Base-by-base conservation (phyloP, 768 basidiomycete species). In the Gloeopeniophorella convolvens region DNA sequence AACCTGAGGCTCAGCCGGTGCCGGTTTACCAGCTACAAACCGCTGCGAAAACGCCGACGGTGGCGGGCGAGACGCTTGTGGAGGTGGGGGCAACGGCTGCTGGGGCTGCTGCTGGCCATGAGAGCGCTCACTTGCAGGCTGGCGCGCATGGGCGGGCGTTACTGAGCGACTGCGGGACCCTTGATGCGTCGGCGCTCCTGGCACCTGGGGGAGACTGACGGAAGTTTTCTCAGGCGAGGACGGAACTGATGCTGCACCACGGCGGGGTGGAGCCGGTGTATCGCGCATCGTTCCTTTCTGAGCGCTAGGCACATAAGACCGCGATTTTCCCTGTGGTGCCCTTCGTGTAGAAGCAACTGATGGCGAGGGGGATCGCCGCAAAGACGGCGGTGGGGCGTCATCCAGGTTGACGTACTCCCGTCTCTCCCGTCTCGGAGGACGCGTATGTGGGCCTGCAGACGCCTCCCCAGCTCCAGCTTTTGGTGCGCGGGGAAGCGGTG, bases 331-430 rank as follows among this genome's bases (percentile, higher is more conserved):
- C 15, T 26, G 49, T 35, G 26, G 30, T 18, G 27, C 24, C 30
- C 33, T 13, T 37, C 36, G 27, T 13, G 32, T 15, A 11, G 36
- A 34, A 32, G 28, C 16, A 24, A 24, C 35, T 2, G 57, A 58
- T n/a, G 57, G 54, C 3, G 57, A 58, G 21, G 57, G 57, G 16
- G 57, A 56, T 10, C 57, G 57, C 11, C 57, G 57, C 16, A 56
- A 21, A 35, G 57, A 56, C 16, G 50, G 50, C 5, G 57, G 57
- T 15, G 57, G 57, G 13, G 57, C 50, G 11, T 58, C 57, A 48
- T 58, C 57, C 24, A 58, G 28, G 18, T 58, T 56, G 45, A 58
- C 54, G 31, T 51, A 55, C 50, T 58, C 57, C 10, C 32, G 55
- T 34, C 30, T 42, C 50, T 58, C 57, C 10, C 32, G 55, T 34